phyloP scores from a whole-genome alignment of 306 rosid genomes.

The Canavalia gladiata region DNA sequence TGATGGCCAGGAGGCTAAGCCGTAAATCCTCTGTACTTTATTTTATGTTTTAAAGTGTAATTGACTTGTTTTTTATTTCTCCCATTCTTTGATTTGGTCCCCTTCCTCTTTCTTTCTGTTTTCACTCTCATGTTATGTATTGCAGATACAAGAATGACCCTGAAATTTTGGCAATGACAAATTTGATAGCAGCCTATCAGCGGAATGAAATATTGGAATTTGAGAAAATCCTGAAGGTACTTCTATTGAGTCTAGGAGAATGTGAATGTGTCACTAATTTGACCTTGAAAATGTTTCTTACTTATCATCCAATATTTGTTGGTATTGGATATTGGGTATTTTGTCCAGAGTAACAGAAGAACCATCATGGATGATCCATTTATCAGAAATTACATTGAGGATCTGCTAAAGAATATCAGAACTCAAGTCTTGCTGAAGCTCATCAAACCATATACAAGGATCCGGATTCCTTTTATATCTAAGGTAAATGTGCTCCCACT shows the following conservation, averaged over 20 bases:
- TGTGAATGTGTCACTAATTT: conserved; percentile 17
- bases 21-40: conserved; percentile 55
- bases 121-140: conserved; percentile 43
- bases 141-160: conserved; percentile 96
- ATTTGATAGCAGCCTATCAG: conserved; percentile 96
- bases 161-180: conserved; percentile 98
- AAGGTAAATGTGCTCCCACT: conserved; percentile 60
- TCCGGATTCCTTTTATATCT: conserved; percentile 94
- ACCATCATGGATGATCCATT: conserved; percentile 98
- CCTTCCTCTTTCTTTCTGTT: conserved; percentile 16
- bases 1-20: conserved; percentile 77
- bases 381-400: conserved; percentile 96
- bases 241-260: conserved; percentile 18
- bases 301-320: conserved; percentile 39
- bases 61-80: neutral
- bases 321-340: conserved; percentile 42
- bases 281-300: conserved; percentile 28
- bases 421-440: conserved; percentile 98
- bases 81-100: conserved; percentile 23
- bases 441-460: conserved; percentile 97
- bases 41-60: neutral
- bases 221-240: conserved; percentile 95
- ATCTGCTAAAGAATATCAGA: conserved; percentile 93
- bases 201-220: conserved; percentile 96
- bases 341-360: conserved; percentile 78